phyloP scores from a whole-genome alignment of 306 rosid genomes.

The Cucumis cinereus region DNA sequence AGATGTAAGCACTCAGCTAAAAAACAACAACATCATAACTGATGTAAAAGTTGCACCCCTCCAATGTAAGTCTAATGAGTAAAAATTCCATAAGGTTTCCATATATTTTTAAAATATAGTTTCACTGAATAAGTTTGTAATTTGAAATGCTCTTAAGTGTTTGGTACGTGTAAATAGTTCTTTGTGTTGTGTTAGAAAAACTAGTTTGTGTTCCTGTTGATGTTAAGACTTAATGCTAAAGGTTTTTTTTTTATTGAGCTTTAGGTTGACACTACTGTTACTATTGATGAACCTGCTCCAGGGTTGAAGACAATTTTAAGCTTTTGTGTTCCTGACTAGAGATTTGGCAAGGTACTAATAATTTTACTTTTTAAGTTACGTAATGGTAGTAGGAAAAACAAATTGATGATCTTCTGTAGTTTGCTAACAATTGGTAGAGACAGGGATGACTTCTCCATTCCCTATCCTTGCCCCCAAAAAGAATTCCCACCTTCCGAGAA shows the following conservation, averaged over 20 bases:
- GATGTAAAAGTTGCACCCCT: conserved; percentile 77
- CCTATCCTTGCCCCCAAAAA: not conserved
- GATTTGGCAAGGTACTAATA: conserved; percentile 66
- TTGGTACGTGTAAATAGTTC: not conserved
- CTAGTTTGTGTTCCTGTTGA: not conserved
- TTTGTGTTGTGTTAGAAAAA: not conserved
- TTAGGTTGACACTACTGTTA: conserved; percentile 66
- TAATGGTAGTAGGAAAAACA: not conserved
- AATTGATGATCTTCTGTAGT: not conserved
- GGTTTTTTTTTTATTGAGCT: not conserved
- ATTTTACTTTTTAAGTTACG: not conserved
- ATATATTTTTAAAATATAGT: not conserved
- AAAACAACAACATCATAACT: conserved; percentile 89
- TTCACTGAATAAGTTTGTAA: not conserved
- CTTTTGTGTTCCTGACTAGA: conserved; percentile 74
- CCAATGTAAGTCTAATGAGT: conserved; percentile 37
- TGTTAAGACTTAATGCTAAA: not conserved
- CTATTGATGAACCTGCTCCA: conserved; percentile 88
- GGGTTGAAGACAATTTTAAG: conserved; percentile 83
- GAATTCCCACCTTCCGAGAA: not conserved
- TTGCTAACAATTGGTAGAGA: not conserved
- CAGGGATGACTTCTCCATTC: not conserved
- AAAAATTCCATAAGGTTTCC: conserved; percentile 3
- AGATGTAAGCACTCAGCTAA: conserved; percentile 64
- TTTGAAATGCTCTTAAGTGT: not conserved